Evolutionary conservation across 176 grass and related monocot genomes (phyloP), one percentile per base, ranked within the genome.

Genomic region (Raddia distichophylla): DNA sequence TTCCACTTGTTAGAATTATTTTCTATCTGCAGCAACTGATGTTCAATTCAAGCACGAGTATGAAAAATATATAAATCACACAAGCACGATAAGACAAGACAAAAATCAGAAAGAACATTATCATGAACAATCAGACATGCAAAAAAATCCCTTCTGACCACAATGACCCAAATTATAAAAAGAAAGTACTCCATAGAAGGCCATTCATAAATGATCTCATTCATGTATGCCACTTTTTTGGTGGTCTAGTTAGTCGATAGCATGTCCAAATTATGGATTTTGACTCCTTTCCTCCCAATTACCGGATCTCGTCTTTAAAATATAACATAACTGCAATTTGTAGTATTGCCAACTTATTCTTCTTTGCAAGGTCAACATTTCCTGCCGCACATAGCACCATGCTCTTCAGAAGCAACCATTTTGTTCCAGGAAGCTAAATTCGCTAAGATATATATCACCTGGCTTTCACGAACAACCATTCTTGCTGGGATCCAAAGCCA

Each of bases 1-100:
- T 93, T 93, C 80, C 87, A 74, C 72, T 88, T 80, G 80, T 84
- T 74, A 97, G 90, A 91, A 80, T 79, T 81, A 51, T 73, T 87
- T 78, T 83, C 80, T 87, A 78, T 89, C 63, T 91, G 86, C 84
- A 94, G 82, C 67, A 80, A 87, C 67, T 87, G 78, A 76, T 70
- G 76, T 81, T 87, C 14, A 89, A 85, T 85, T 76, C 56, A 85
- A 75, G 49, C 57, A 81, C 40, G 50, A 15, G 69, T 20, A 79
- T 8, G 43, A 75, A 65, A 82, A 67, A 68, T 27, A 72, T 10
- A 78, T 16, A 79, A 87, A 82, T 56, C 73, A 48, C 48, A 67
- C 50, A 62, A 51, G 64, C 20, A 56, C 62, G 72, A 87, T 15
- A 47, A 54, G 14, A 64, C n/a, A 62, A 60, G n/a, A 61, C 16